Conservation (phyloP, 1,284 basidiomycete genomes). For the Neonothopanus nambi region DNA sequence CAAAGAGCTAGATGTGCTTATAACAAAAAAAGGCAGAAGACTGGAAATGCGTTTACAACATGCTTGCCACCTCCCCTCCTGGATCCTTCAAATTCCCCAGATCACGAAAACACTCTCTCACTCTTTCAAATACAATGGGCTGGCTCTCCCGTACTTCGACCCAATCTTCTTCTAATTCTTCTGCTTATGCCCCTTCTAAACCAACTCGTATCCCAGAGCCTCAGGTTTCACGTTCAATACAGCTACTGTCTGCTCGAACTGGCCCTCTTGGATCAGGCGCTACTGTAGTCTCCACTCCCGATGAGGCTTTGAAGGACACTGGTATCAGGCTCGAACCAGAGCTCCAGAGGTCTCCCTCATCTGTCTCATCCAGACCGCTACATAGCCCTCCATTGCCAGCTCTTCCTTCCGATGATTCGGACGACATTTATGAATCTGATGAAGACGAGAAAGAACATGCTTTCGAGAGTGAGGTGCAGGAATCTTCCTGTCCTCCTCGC, state of each 20-base stretch:
- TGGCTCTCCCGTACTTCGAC: conserved; percentile 47
- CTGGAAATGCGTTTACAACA: conserved; percentile 11
- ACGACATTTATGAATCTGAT: no score
- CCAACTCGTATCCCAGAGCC: conserved; percentile 60
- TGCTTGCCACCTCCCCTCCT: conserved; percentile 25
- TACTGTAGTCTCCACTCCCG: conserved; percentile 70
- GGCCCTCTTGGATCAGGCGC: conserved; percentile 66
- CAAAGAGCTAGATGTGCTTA: conserved; percentile 5
- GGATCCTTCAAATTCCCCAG: conserved; percentile 15
- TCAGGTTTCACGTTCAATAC: conserved; percentile 40
- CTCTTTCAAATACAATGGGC: conserved; percentile 46
- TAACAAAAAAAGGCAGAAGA: conserved; percentile 19
- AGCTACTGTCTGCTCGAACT: conserved; percentile 42
- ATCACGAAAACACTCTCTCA: conserved; percentile 33
- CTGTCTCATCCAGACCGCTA: conserved; percentile 19
- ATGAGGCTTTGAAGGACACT: conserved; percentile 62
- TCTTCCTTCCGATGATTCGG: conserved; percentile 31
- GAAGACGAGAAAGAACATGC: conserved; percentile 17
- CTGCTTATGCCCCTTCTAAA: conserved; percentile 36
- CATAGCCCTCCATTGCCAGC: conserved; percentile 60
- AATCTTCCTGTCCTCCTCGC: conserved; percentile 33
- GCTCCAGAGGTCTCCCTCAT: conserved; percentile 3
- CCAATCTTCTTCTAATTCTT: conserved; percentile 28
- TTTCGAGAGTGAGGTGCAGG: conserved; percentile 15
- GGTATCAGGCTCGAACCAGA: conserved; percentile 31